Base-by-base conservation (phyloP, 208 protist species). In the Crithidia brevicula region DNA sequence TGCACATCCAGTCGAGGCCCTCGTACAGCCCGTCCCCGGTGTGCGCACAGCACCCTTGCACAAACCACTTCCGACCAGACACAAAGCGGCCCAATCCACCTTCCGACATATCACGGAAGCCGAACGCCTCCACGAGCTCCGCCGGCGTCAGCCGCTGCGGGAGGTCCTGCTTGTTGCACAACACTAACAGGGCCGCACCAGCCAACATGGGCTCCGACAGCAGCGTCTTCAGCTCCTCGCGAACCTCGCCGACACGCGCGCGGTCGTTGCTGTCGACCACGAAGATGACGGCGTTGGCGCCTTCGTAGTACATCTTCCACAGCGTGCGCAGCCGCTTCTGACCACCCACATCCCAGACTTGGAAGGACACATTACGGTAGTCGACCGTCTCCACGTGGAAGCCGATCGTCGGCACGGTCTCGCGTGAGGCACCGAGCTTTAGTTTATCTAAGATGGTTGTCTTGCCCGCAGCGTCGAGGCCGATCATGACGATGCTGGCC, bases 371-470 rank as follows among this genome's bases (percentile, higher is more conserved):
- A 56, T 98, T 99, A 69, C 98, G 98, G 84, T 98, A 99, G 67
- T 98, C 85, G 30, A 99, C 95, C 16, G 85, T 96, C 53, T 99
- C 98, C 5, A 99, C 96, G 75, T 99, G 98, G 77, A 99, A 98
- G 25, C 98, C 95, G 53, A 99, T 98, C 13, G 98, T 99, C 8
- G 98, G 98, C 23, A 99, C 98, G 18, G 98, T 99, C 27, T 95
- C 97, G 18, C 98, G 95, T 4, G 97, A 76, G 69, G 98, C 85
- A 42, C 96, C 97, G 25, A 99, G 88, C 78, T 99, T 99, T 8
- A 99, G 76, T 68, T 99, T 98, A 70, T 98, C 98, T 1, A 99
- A 83, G 60, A 99, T 98, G 1, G 97, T 98, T 27, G 98, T 99
- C 82, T 99, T 99, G 23, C 98, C 98, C 1, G 97, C 97, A 0